A percentile compares a stretch with the other conserved stretches of the same genome.
Evolutionary conservation across 2,329 filamentous ascomycete species (phyloP).

Genomic region (Claviceps quebecensis): DNA sequence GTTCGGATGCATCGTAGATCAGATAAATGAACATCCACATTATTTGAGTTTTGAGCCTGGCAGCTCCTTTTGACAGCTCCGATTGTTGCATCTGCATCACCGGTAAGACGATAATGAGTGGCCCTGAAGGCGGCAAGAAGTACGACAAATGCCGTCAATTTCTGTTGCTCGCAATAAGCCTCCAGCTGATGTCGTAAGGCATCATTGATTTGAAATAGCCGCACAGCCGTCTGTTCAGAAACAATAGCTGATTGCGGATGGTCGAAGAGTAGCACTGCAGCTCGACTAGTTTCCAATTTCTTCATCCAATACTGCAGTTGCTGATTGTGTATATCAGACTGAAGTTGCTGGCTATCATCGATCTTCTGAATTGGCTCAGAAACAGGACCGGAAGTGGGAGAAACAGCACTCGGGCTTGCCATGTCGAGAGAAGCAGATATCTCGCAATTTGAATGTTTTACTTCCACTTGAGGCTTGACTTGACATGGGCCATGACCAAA

Average conservation of each 20-base stretch:
- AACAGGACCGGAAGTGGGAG: neutral
- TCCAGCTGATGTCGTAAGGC: constrained; percentile 4
- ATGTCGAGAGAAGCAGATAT: neutral
- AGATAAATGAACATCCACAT: constrained; percentile 14
- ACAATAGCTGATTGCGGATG: constrained; percentile 7
- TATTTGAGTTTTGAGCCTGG: neutral
- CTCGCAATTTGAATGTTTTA: neutral
- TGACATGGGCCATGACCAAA: neutral
- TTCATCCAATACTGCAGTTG: constrained; percentile 13
- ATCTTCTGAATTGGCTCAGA: neutral
- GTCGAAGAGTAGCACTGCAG: constrained; percentile 10
- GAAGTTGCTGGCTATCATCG: neutral
- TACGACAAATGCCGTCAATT: constrained; percentile 7
- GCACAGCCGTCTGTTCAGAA: constrained; percentile 6
- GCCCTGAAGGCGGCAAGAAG: constrained; percentile 14
- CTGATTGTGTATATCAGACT: neutral
- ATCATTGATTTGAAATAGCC: constrained; percentile 5
- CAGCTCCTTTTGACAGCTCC: constrained; percentile 11
- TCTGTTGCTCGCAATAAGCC: constrained; percentile 4
- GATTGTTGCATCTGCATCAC: constrained; percentile 12
- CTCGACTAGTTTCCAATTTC: constrained; percentile 8
- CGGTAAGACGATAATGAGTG: constrained; percentile 14
- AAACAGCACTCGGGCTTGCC: neutral
- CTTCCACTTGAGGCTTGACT: neutral
- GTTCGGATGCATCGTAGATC: constrained; percentile 13